Base-by-base conservation (phyloP, 345 rosid species). In the Hibiscus tridactylites region DNA sequence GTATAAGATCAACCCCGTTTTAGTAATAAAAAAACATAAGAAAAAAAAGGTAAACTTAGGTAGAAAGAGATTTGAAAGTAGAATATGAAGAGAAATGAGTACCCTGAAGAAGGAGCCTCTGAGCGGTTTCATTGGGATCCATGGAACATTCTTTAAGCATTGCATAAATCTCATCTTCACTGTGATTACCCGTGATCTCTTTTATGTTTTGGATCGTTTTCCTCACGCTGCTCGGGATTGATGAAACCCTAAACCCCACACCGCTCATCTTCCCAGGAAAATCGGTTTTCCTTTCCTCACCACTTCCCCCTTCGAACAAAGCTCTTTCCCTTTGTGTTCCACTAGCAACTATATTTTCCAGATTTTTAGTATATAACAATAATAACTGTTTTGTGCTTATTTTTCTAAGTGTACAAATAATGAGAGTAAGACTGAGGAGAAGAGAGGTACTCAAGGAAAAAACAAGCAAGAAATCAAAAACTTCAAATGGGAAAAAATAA, bases 121-220 rank as follows among this genome's bases (percentile, higher is more conserved):
- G 92, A 63, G 80, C 44, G 61, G 98, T 82, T 83, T 93, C 97
- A 63, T 93, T 87, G 66, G 96, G 98, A 91, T 93, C 91, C 98
- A 91, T 91, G 24, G 86, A 84, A 46, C 98, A 93, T 68, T 91
- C 96, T 79, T 77, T 83, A 58, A 93, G 96, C 94, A 89, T 91
- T 81, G 98, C 93, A 74, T 82, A 84, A 84, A 93, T 91, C 86
- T 93, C 98, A 12, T 93, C 98, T 44, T 93, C 98, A 76, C 88
- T 84, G 69, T 91, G 92, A 83, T 85, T 85, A 28, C 85, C 81
- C 56, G 89, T 81, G 86, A 86, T 87, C 91, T 93, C 98, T 79
- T 90, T 88, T 7, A 93, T 76, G 76, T 73, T 73, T 63, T 85
- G 90, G 91, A 93, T 83, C 96, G 54, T 83, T 83, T 86, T 86